These are phyloP conservation scores for Aegilops bicornis DNA, from an alignment of 176 grass and related monocot species.

Conservation along the genomic window DNA sequence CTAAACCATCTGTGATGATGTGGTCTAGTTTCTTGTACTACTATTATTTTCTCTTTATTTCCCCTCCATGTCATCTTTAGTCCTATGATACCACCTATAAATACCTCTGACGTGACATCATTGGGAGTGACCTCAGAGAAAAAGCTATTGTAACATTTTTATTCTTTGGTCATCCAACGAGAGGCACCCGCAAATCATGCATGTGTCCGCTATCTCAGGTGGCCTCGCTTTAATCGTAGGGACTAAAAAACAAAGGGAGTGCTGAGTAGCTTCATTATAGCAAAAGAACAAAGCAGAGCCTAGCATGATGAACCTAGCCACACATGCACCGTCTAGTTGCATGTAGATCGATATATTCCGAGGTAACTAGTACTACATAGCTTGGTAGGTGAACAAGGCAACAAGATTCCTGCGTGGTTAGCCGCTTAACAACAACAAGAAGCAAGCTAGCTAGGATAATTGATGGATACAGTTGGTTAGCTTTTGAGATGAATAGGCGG, in stretches of 20 bases:
- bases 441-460: not conserved
- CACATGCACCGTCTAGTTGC: slow-evolving; percentile 19
- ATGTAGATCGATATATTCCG: slow-evolving; percentile 8
- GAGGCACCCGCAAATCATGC: slow-evolving; percentile 41
- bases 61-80: not conserved
- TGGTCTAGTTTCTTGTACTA: not conserved
- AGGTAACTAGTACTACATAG: not conserved
- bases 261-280: slow-evolving; percentile 45
- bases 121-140: not conserved
- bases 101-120: not conserved
- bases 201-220: slow-evolving; percentile 47
- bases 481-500: slow-evolving; percentile 11
- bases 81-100: not conserved
- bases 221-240: slow-evolving; percentile 50
- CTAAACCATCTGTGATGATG: not conserved
- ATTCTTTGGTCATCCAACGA: slow-evolving; percentile 31
- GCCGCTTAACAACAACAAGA: slow-evolving; percentile 13
- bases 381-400: not conserved
- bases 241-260: slow-evolving; percentile 44
- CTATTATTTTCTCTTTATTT: not conserved
- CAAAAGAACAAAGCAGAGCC: slow-evolving; percentile 48
- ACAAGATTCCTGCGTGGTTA: not conserved
- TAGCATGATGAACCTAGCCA: slow-evolving; percentile 40
- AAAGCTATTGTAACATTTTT: not conserved
- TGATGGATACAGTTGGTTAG: not conserved